Percentiles rank a stretch among this genome's conserved stretches.
Conservation (phyloP, 2,329 filamentous ascomycete species). For the Chrysoporthe cubensis region DNA sequence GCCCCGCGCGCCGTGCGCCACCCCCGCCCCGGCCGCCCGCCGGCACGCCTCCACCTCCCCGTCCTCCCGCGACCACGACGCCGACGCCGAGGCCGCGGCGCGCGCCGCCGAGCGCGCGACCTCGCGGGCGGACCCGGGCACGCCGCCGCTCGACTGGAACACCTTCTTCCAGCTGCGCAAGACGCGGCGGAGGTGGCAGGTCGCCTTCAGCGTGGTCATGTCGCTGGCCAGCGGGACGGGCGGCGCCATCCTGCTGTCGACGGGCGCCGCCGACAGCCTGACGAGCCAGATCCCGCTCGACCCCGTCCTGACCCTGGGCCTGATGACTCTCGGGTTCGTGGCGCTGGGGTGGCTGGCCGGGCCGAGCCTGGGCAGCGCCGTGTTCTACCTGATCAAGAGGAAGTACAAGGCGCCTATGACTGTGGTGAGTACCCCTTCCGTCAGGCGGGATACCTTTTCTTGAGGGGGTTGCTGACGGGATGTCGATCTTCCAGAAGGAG, state of each 20-base stretch:
- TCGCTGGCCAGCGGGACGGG: constrained; percentile 64
- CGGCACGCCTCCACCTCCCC: constrained; percentile 34
- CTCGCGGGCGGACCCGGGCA: constrained; percentile 34
- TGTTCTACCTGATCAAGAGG: constrained; percentile 79
- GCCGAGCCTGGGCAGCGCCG: constrained; percentile 76
- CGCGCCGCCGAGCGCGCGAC: constrained; percentile 29
- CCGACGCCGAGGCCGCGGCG: constrained; percentile 32
- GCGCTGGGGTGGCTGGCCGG: constrained; percentile 88
- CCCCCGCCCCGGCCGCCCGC: constrained; percentile 24
- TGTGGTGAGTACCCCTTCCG: constrained; percentile 52
- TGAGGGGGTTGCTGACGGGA: neutral
- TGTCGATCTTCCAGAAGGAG: constrained; percentile 70
- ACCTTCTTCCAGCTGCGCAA: constrained; percentile 90
- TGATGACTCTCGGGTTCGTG: constrained; percentile 76
- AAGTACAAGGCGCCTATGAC: constrained; percentile 74
- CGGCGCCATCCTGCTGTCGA: constrained; percentile 69
- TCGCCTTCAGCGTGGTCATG: constrained; percentile 73
- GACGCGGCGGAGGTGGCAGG: constrained; percentile 80
- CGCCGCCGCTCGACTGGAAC: constrained; percentile 76
- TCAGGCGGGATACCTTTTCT: too few species aligned
- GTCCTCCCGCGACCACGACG: constrained; percentile 27
- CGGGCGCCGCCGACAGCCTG: constrained; percentile 72
- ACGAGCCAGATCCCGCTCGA: constrained; percentile 78
- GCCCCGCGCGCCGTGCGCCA: too few species aligned
- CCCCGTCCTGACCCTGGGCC: constrained; percentile 81